These are phyloP conservation scores for Geotrichum europaeum DNA, from an alignment of 1,139 yeast species.

Conservation along the genomic window DNA sequence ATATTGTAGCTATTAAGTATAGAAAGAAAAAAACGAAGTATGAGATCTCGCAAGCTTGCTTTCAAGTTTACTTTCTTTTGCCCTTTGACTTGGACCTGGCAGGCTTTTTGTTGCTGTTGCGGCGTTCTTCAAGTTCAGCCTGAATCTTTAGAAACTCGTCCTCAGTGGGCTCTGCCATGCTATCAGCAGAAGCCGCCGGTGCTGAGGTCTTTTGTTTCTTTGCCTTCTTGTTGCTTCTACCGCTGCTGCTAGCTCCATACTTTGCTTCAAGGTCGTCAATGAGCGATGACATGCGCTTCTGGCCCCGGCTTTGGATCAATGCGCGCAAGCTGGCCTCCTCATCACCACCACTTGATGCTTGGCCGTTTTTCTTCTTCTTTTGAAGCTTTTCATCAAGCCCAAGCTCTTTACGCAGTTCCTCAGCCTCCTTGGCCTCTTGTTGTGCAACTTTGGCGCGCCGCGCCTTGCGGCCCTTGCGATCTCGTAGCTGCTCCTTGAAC, in stretches of 20 bases:
- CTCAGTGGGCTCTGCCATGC: slow-evolving; percentile 27
- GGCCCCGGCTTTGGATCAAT: slow-evolving; percentile 25
- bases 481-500: slow-evolving; percentile 53
- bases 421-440: slow-evolving; percentile 67
- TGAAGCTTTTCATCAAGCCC: slow-evolving; percentile 36
- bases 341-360: not conserved
- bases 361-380: slow-evolving; percentile 36
- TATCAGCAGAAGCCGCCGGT: slow-evolving; percentile 21
- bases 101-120: slow-evolving; percentile 5
- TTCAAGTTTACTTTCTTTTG: not conserved
- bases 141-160: slow-evolving; percentile 42
- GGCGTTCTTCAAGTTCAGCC: slow-evolving; percentile 16
- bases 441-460: slow-evolving; percentile 47
- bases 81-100: slow-evolving; percentile 4
- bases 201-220: slow-evolving; percentile 30
- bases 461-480: slow-evolving; percentile 40
- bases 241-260: slow-evolving; percentile 38
- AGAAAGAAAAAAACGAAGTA: not conserved
- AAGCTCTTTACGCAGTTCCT: slow-evolving; percentile 48
- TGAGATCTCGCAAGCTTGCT: not conserved
- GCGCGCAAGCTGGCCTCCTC: slow-evolving; percentile 24
- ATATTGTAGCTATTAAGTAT: not conserved
- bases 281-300: slow-evolving; percentile 43
- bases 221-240: slow-evolving; percentile 35
- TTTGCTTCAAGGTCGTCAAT: slow-evolving; percentile 51